phyloP scores from a whole-genome alignment of 345 rosid species.

The Carallia brachiata region DNA sequence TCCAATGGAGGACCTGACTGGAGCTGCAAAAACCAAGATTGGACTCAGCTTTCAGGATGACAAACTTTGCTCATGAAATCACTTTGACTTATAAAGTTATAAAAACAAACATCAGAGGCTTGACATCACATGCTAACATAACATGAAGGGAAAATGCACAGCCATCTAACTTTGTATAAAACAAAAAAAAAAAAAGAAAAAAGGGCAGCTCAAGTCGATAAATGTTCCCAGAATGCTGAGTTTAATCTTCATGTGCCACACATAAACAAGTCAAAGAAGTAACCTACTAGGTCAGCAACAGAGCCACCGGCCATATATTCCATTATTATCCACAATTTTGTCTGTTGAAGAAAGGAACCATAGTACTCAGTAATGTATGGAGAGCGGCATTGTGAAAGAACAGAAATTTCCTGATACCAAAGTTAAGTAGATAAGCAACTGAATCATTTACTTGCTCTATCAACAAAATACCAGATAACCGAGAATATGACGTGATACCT shows the following conservation, averaged over 20 bases:
- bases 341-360: slow-evolving; percentile 95
- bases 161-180: not conserved
- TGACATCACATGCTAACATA: not conserved
- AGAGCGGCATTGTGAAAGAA: slow-evolving; percentile 91
- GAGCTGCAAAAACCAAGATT: slow-evolving; percentile 52
- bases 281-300: slow-evolving; percentile 97
- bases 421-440: slow-evolving; percentile 28
- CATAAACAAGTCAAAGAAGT: slow-evolving; percentile 28
- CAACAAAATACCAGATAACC: slow-evolving; percentile 8
- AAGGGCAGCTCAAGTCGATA: not conserved
- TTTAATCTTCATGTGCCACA: slow-evolving; percentile 9
- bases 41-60: slow-evolving; percentile 21
- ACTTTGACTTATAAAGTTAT: not conserved
- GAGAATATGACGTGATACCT: slow-evolving; percentile 48
- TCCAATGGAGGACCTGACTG: slow-evolving; percentile 91
- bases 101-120: not conserved
- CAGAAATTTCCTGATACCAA: slow-evolving; percentile 81
- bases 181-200: not conserved
- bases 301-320: slow-evolving; percentile 99
- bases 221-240: not conserved
- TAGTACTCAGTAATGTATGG: slow-evolving; percentile 93
- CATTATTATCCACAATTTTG: slow-evolving; percentile 99
- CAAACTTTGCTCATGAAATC: not conserved
- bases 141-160: not conserved
- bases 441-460: slow-evolving; percentile 10